Evolutionary conservation across 371 early-diverging fungal species (phyloP).

Genomic region (Mortierella sp.): DNA sequence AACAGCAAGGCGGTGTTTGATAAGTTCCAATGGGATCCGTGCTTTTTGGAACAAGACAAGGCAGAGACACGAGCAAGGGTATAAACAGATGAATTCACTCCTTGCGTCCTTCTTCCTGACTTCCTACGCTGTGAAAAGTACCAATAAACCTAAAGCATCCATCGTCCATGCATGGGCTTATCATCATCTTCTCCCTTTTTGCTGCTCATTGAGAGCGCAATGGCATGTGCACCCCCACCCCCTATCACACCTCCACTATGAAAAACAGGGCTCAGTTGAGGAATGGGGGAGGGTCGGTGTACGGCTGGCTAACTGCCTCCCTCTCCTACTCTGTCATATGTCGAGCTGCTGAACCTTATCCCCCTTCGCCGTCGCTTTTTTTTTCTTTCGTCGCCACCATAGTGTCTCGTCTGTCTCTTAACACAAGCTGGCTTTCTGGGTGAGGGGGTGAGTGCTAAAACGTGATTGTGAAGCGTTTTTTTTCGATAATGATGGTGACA

Average conservation of each 20-base stretch:
- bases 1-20: background rate
- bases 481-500: constrained; percentile 6
- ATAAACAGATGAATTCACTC: background rate
- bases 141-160: background rate
- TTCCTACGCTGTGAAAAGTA: background rate
- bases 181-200: background rate
- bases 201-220: background rate
- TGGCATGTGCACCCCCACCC: constrained; percentile 7
- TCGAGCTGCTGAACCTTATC: background rate
- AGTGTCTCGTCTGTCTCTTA: too few species aligned
- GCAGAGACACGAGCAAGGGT: background rate
- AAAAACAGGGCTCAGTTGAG: background rate
- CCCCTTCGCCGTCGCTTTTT: background rate
- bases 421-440: background rate
- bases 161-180: background rate
- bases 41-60: background rate
- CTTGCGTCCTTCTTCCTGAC: background rate
- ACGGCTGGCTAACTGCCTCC: constrained; percentile 6
- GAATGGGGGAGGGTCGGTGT: background rate
- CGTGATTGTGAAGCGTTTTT: background rate
- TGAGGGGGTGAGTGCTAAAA: background rate
- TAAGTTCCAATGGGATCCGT: background rate
- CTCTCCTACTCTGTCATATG: constrained; percentile 4
- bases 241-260: background rate
- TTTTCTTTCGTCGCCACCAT: background rate